Evolutionary conservation across 257 asterid genomes (phyloP).

Genomic region (Cordia subcordata): DNA sequence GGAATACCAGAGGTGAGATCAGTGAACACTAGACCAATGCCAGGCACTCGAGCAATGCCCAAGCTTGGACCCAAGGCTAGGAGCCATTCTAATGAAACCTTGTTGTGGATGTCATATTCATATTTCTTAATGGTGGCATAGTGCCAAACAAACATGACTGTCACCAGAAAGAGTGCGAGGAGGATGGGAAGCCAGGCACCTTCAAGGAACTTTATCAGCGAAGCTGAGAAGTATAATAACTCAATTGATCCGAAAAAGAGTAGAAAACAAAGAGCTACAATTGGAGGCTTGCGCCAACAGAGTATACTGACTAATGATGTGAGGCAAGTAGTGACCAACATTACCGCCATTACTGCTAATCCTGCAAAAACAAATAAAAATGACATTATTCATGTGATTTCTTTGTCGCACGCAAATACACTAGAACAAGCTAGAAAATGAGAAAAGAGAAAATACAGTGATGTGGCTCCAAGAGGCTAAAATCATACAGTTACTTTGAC

Average conservation of each 20-base stretch:
- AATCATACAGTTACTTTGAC: not conserved
- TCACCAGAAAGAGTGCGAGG: slow-evolving; percentile 82
- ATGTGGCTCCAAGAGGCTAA: not conserved
- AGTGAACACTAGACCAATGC: slow-evolving; percentile 84
- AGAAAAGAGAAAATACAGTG: not conserved
- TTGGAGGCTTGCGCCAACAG: slow-evolving; percentile 91
- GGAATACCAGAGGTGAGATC: slow-evolving; percentile 95
- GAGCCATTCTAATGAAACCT: slow-evolving; percentile 88
- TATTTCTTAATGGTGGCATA: slow-evolving; percentile 83
- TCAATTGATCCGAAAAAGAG: slow-evolving; percentile 87
- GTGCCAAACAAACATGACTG: slow-evolving; percentile 94
- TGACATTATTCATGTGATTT: not conserved
- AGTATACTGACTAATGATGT: slow-evolving; percentile 84
- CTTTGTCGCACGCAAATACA: not conserved
- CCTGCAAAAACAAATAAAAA: slow-evolving; percentile 37
- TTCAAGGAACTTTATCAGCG: slow-evolving; percentile 83
- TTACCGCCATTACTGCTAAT: slow-evolving; percentile 91
- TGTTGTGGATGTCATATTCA: slow-evolving; percentile 91
- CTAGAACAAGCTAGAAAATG: not conserved
- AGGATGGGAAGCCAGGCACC: slow-evolving; percentile 99
- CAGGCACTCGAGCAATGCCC: slow-evolving; percentile 94
- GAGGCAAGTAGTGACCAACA: slow-evolving; percentile 96
- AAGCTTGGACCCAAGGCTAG: slow-evolving; percentile 88
- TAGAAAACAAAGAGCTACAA: slow-evolving; percentile 69
- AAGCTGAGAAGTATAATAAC: slow-evolving; percentile 83